Evolutionary conservation across 495 filamentous ascomycete genomes (phyloP).

Genomic region (Rostrohypoxylon terebratum): DNA sequence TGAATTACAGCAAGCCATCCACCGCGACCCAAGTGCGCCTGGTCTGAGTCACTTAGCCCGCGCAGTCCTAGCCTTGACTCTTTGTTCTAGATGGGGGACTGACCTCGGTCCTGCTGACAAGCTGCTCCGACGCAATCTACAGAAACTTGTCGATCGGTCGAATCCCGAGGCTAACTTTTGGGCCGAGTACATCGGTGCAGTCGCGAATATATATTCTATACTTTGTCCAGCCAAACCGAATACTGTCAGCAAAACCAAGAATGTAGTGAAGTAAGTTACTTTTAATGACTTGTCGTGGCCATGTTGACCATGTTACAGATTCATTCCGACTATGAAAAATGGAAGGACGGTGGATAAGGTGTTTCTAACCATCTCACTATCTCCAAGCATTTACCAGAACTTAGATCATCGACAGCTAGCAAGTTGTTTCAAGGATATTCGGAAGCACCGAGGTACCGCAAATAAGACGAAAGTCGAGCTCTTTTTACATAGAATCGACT

Average conservation of each 20-base stretch:
- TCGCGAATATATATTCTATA: conserved; percentile 50
- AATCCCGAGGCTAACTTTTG: conserved; percentile 56
- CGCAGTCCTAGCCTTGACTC: conserved; percentile 75
- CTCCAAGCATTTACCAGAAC: conserved; percentile 31
- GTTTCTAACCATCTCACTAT: conserved; percentile 49
- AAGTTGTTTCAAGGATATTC: conserved; percentile 48
- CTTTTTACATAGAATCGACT: conserved; percentile 39
- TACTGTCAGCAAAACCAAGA: conserved; percentile 32
- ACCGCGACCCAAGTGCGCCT: conserved; percentile 73
- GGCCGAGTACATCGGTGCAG: conserved; percentile 59
- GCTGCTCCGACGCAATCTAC: conserved; percentile 54
- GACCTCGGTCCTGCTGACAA: conserved; percentile 66
- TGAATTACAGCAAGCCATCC: conserved; percentile 78
- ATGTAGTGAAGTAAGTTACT: conserved; percentile 50
- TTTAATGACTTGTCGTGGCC: not conserved
- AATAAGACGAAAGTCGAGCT: conserved; percentile 46
- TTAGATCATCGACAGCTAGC: conserved; percentile 45
- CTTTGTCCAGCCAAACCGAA: conserved; percentile 53
- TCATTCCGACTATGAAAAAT: conserved; percentile 41
- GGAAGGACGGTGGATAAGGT: conserved; percentile 49
- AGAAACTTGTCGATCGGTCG: conserved; percentile 47
- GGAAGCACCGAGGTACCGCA: conserved; percentile 43
- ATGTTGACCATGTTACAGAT: conserved; percentile 41
- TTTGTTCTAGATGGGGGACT: conserved; percentile 82
- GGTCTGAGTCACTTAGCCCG: conserved; percentile 79